Percentiles rank a stretch among this genome's conserved stretches.
phyloP scores from a whole-genome alignment of 345 rosid genomes.

The Pistacia atlantica region DNA sequence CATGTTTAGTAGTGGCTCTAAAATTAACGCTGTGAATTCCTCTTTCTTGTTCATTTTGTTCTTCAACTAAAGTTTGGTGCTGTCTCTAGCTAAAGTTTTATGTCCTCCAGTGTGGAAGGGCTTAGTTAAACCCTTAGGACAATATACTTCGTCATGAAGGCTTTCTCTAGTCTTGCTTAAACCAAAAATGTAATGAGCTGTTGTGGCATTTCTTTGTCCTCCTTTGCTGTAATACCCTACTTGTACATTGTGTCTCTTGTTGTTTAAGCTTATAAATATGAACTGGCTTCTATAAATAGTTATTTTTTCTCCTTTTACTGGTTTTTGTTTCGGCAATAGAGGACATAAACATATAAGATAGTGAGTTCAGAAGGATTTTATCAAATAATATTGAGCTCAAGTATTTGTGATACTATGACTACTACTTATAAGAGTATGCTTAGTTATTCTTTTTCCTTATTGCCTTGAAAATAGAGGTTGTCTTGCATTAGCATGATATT shows the following conservation, averaged over 20 bases:
- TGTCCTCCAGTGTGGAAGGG: not conserved
- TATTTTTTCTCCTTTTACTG: not conserved
- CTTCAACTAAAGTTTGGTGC: not conserved
- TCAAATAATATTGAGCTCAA: not conserved
- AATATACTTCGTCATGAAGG: not conserved
- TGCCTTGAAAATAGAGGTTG: constrained; percentile 8
- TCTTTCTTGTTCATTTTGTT: not conserved
- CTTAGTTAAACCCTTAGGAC: not conserved
- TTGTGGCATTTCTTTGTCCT: not conserved
- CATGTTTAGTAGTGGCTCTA: not conserved
- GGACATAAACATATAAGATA: no score
- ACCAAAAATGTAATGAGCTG: constrained; percentile 3
- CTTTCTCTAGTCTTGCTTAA: not conserved
- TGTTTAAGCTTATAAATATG: not conserved
- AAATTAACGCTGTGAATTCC: not conserved
- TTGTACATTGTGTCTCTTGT: not conserved
- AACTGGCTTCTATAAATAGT: not conserved
- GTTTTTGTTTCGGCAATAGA: not conserved
- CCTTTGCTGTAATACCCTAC: not conserved
- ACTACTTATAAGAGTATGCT: not conserved
- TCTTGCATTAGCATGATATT: constrained; percentile 4
- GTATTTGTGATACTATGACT: not conserved
- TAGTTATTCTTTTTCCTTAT: not conserved
- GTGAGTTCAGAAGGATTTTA: not conserved
- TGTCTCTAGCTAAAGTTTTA: not conserved